Evolutionary conservation across 1,284 basidiomycete genomes (phyloP).

Genomic region (Mrakiaceae sp.): DNA sequence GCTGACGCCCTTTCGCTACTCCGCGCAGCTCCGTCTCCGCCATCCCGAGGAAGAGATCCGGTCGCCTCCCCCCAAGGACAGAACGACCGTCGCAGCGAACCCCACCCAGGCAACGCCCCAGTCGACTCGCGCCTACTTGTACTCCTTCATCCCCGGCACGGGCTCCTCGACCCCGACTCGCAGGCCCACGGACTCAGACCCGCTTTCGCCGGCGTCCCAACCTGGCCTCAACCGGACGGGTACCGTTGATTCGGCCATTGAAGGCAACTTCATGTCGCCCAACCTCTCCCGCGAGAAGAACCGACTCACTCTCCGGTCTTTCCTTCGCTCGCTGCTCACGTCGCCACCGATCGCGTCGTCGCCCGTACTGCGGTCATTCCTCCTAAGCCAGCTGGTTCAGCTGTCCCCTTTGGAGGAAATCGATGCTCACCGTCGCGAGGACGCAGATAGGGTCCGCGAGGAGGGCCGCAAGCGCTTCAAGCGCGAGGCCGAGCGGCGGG

Average conservation of each 20-base stretch:
- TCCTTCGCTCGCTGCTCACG: slow-evolving; percentile 69
- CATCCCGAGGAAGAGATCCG: slow-evolving; percentile 69
- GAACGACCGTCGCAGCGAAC: slow-evolving; percentile 38
- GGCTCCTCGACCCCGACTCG: slow-evolving; percentile 2
- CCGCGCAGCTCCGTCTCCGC: slow-evolving; percentile 58
- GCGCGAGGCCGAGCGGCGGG: slow-evolving; percentile 71
- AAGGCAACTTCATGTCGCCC: slow-evolving; percentile 23
- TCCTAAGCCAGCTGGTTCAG: slow-evolving; percentile 63
- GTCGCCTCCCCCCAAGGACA: slow-evolving; percentile 74
- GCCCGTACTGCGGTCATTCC: slow-evolving; percentile 72
- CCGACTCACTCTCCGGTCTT: slow-evolving; percentile 82
- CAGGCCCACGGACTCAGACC: background rate
- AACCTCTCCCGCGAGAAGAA: slow-evolving; percentile 86
- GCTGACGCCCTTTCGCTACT: background rate
- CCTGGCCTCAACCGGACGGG: slow-evolving; percentile 19
- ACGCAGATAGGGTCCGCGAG: slow-evolving; percentile 80
- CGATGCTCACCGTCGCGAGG: slow-evolving; percentile 68
- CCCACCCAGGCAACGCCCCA: background rate
- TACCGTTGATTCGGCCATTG: slow-evolving; percentile 19
- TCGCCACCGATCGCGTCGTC: slow-evolving; percentile 67
- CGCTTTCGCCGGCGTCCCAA: background rate
- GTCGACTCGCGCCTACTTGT: slow-evolving; percentile 13
- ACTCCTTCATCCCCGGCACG: slow-evolving; percentile 10
- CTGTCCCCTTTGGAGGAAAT: slow-evolving; percentile 64
- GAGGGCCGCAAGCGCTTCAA: slow-evolving; percentile 78